phyloP scores from a whole-genome alignment of 2,329 filamentous ascomycete species.

The Fusarium sp. region DNA sequence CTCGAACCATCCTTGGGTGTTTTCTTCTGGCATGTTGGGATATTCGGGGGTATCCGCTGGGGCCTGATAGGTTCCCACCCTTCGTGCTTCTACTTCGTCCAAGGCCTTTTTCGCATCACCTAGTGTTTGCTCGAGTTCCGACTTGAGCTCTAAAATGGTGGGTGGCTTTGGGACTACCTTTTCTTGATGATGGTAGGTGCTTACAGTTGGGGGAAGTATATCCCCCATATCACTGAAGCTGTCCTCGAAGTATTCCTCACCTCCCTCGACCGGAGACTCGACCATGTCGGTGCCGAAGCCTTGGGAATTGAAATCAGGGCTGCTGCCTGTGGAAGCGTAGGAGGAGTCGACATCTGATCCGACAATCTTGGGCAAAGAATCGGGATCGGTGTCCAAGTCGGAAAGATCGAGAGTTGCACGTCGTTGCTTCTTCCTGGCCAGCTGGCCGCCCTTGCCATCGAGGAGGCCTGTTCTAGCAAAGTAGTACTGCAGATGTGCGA shows the following conservation, averaged over 20 bases:
- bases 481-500: slow-evolving; percentile 97
- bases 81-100: slow-evolving; percentile 65
- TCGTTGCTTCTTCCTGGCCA: slow-evolving; percentile 78
- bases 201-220: slow-evolving; percentile 96
- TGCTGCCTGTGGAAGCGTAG: slow-evolving; percentile 70
- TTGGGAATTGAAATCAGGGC: slow-evolving; percentile 65
- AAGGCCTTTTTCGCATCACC: slow-evolving; percentile 77
- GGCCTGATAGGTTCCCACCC: slow-evolving; percentile 49
- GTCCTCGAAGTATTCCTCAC: slow-evolving; percentile 66
- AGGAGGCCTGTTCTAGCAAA: slow-evolving; percentile 94
- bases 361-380: slow-evolving; percentile 54
- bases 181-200: slow-evolving; percentile 90
- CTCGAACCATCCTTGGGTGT: slow-evolving; percentile 80
- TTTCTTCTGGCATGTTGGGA: slow-evolving; percentile 59
- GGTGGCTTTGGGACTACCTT: slow-evolving; percentile 87
- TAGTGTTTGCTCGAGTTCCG: slow-evolving; percentile 74
- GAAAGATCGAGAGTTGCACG: slow-evolving; percentile 70
- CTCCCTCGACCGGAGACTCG: slow-evolving; percentile 63
- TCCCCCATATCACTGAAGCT: slow-evolving; percentile 73
- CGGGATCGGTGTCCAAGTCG: slow-evolving; percentile 56
- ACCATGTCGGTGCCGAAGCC: slow-evolving; percentile 56
- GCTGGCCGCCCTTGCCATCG: slow-evolving; percentile 90
- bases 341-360: slow-evolving; percentile 68
- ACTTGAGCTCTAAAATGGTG: slow-evolving; percentile 81
- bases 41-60: slow-evolving; percentile 48